Conservation (phyloP, 495 filamentous ascomycete genomes). For the Rhizodiscina lignyota region DNA sequence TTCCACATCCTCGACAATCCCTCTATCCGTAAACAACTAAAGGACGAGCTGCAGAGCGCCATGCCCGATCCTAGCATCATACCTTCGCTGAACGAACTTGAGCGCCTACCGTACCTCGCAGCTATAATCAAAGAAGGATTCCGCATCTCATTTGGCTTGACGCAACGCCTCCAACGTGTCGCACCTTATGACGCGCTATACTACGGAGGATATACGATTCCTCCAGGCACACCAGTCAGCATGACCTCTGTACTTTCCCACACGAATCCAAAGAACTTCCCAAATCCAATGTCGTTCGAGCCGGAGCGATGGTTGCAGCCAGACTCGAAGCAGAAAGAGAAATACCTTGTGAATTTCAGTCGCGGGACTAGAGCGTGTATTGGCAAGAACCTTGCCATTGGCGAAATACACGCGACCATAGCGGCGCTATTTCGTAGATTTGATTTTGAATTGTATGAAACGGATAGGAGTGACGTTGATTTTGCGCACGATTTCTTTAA, state of each 20-base stretch:
- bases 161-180: not conserved
- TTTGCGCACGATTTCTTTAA: not conserved
- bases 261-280: not conserved
- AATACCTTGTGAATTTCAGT: too few relatives aligned
- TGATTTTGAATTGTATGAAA: slow-evolving; percentile 1
- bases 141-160: not conserved
- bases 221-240: not conserved
- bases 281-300: not conserved
- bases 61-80: not conserved
- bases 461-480: not conserved
- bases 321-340: too few relatives aligned
- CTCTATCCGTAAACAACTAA: not conserved
- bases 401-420: too few relatives aligned
- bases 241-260: not conserved
- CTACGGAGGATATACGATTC: not conserved
- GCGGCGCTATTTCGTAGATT: not conserved
- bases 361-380: too few relatives aligned
- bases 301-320: not conserved
- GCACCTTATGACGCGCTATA: not conserved
- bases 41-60: not conserved
- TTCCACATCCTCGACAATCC: not conserved
- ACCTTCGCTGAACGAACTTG: not conserved
- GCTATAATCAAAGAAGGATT: not conserved
- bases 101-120: not conserved
- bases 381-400: too few relatives aligned